Percentiles rank a stretch among this genome's conserved stretches.
phyloP scores from a whole-genome alignment of 2,329 filamentous ascomycete species.

The Pseudocercospora cruenta region DNA sequence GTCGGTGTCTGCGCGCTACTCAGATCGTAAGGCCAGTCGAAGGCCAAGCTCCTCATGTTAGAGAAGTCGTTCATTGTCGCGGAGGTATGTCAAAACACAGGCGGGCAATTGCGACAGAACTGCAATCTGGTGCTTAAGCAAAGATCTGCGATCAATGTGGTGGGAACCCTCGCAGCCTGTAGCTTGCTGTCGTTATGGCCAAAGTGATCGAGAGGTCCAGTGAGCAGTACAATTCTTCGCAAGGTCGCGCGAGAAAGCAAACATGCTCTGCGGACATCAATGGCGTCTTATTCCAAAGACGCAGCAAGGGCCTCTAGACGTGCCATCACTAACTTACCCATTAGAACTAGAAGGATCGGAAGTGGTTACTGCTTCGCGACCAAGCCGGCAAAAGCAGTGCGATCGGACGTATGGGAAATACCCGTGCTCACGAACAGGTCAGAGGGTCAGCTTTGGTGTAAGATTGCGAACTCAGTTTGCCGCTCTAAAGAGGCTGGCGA shows the following conservation, averaged over 20 bases:
- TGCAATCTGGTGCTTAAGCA: not conserved
- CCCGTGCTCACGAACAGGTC: not conserved
- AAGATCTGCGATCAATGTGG: not conserved
- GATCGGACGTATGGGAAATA: not conserved
- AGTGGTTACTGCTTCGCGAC: constrained; percentile 3
- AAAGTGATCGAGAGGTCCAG: no score
- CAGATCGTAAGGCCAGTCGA: not conserved
- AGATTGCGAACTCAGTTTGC: not conserved
- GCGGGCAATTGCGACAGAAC: not conserved
- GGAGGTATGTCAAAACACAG: not conserved
- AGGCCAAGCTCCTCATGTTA: not conserved
- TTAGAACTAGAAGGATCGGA: not conserved
- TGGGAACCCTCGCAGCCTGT: no score
- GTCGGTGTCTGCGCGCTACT: not conserved
- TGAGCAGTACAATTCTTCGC: no score
- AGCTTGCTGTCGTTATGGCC: no score
- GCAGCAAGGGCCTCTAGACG: not conserved
- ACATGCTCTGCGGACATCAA: not conserved
- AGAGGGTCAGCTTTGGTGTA: not conserved
- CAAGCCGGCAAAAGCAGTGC: constrained; percentile 10
- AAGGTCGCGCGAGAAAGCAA: not conserved
- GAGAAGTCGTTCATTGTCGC: not conserved
- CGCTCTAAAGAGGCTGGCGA: constrained; percentile 1
- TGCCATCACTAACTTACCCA: constrained; percentile 1
- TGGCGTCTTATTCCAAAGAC: not conserved